Evolutionary conservation across 2,329 filamentous ascomycete species (phyloP).

Genomic region (Fusarium aywerte): DNA sequence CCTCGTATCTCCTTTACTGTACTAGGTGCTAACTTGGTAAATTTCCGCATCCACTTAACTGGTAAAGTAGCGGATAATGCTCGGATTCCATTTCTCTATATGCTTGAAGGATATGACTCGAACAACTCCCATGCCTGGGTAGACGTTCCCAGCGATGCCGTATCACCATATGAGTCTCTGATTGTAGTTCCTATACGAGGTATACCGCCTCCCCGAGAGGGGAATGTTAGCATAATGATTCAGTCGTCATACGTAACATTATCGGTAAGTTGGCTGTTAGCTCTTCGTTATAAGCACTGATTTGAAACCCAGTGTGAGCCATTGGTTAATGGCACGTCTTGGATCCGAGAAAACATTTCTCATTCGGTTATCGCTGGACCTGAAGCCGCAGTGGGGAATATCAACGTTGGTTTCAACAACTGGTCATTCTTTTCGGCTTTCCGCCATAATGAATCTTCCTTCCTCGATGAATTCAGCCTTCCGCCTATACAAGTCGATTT

Average conservation of each 20-base stretch:
- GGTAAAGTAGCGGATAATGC: no score
- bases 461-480: neutral
- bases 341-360: neutral
- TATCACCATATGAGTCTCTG: neutral
- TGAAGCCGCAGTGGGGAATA: neutral
- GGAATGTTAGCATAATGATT: neutral
- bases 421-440: neutral
- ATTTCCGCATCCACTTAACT: no score
- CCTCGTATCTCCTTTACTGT: no score
- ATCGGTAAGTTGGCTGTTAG: neutral
- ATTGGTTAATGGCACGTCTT: neutral
- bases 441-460: neutral
- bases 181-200: neutral
- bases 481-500: neutral
- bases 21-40: no score
- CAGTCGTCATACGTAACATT: neutral
- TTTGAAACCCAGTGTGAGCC: neutral
- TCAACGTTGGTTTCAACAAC: neutral
- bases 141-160: neutral
- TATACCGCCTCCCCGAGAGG: rapidly evolving
- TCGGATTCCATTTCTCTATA: neutral
- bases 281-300: no score
- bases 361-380: neutral
- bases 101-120: neutral
- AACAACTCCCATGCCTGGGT: neutral